Evolutionary conservation across 2,329 filamentous ascomycete species (phyloP), one percentile per base, ranked within the genome.

Genomic region (Nemania sp.): DNA sequence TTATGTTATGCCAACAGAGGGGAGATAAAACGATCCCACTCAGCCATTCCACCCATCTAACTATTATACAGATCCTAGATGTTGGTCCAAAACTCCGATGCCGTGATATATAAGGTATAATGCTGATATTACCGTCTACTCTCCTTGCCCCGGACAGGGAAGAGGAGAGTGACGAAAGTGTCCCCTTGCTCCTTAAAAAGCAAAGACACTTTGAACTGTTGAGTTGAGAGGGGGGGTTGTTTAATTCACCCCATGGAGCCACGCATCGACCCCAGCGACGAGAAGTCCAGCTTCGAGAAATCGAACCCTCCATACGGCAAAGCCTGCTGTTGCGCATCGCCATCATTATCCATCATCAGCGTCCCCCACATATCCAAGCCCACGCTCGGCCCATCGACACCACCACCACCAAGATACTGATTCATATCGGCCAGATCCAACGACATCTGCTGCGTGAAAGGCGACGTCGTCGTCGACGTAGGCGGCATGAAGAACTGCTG

Each of bases 351-450:
- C 44, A 54, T 53, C 34, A 39, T 30, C 26, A 59, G 15, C 20
- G 56, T 56, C 7, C 53, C 59, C 59, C 56, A 61, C 54, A 61
- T 61, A 31, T 60, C 59, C 12, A 57, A n/a, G 31, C 22, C 49
- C 19, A 57, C 31, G 24, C 31, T 54, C 12, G 48, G 14, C 14
- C 39, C 30, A 17, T 49, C 49, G 11, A 28, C 12, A 23, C 46
- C 39, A 5, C 22, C 54, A 1, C 46, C 39, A 5, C 22, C 54
- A 1, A 61, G 43, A 19, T 40, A 57, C 24, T 47, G 50, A n/a
- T 33, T 55, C 28, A 57, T 42, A 15, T 56, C 52, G 2, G 31
- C 45, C 2, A 47, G 30, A 9, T 56, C 58, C 5, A 47, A 26
- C 20, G 52, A 24, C 40, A 47, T 19, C 36, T 50, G 52, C 20